phyloP scores from a whole-genome alignment of 1,284 basidiomycete species.

The Tremellales sp. region DNA sequence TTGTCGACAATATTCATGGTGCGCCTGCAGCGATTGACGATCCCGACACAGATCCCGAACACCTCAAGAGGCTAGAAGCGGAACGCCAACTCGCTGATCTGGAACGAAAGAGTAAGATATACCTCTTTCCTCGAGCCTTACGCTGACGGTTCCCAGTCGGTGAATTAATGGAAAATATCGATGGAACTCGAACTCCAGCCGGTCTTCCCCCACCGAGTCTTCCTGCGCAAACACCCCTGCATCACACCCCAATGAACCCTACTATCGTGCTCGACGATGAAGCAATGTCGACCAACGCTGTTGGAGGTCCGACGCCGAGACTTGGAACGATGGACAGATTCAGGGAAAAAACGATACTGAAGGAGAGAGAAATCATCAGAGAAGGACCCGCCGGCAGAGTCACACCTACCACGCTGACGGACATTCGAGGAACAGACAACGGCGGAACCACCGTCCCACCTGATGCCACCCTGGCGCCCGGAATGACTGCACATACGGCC shows the following conservation, averaged over 20 bases:
- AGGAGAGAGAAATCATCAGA: conserved; percentile 33
- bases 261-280: not conserved
- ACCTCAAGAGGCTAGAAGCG: conserved; percentile 37
- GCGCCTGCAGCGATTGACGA: conserved; percentile 14
- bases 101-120: conserved; percentile 35
- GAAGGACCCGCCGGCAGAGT: conserved; percentile 24
- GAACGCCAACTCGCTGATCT: conserved; percentile 37
- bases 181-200: no score
- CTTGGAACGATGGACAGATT: conserved; percentile 20
- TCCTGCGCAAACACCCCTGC: not conserved
- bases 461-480: no score
- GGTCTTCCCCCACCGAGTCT: conserved; percentile 6
- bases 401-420: no score
- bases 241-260: conserved; percentile 1
- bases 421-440: no score
- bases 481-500: no score
- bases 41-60: conserved; percentile 10
- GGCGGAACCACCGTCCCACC: no score
- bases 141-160: conserved; percentile 19
- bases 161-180: conserved; percentile 35
- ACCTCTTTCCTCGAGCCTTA: conserved; percentile 1
- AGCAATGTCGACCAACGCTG: conserved; percentile 5
- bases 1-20: conserved; percentile 40
- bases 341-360: conserved; percentile 29
- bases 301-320: conserved; percentile 1